Conservation (phyloP, 805 yeast genomes). For the Saccharomycopsis babjevae region DNA sequence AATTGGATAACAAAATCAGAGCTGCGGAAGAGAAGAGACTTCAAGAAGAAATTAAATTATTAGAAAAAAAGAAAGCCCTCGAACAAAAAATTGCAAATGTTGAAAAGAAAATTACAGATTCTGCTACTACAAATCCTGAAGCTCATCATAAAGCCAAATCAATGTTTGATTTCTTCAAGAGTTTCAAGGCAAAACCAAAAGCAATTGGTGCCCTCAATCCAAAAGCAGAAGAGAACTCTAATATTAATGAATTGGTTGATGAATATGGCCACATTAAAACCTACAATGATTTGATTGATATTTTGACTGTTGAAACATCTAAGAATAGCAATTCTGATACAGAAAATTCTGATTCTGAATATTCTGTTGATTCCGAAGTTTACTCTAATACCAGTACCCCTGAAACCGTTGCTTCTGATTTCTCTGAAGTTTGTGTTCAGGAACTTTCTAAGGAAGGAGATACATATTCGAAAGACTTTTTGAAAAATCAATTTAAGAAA, state of each 20-base stretch:
- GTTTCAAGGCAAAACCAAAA: background rate
- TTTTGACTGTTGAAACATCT: slow-evolving; percentile 9
- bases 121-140: background rate
- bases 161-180: background rate
- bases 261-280: slow-evolving; percentile 9
- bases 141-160: background rate
- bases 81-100: background rate
- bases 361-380: background rate
- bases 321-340: background rate
- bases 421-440: slow-evolving; percentile 1
- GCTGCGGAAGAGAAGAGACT: slow-evolving; percentile 48
- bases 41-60: slow-evolving; percentile 20
- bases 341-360: slow-evolving; percentile 3
- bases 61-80: background rate
- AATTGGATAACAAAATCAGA: slow-evolving; percentile 39
- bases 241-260: background rate
- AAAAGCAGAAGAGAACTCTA: background rate
- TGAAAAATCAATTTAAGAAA: slow-evolving; percentile 11
- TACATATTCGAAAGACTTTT: slow-evolving; percentile 2
- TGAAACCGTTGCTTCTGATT: slow-evolving; percentile 10
- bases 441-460: slow-evolving; percentile 5
- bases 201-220: background rate
- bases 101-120: background rate
- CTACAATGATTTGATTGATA: slow-evolving; percentile 8
- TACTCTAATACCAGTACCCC: slow-evolving; percentile 3